A percentile compares a stretch with the other conserved stretches of the same genome.
phyloP scores from a whole-genome alignment of 2,329 filamentous ascomycete genomes.

The Aspergillus ibericus region DNA sequence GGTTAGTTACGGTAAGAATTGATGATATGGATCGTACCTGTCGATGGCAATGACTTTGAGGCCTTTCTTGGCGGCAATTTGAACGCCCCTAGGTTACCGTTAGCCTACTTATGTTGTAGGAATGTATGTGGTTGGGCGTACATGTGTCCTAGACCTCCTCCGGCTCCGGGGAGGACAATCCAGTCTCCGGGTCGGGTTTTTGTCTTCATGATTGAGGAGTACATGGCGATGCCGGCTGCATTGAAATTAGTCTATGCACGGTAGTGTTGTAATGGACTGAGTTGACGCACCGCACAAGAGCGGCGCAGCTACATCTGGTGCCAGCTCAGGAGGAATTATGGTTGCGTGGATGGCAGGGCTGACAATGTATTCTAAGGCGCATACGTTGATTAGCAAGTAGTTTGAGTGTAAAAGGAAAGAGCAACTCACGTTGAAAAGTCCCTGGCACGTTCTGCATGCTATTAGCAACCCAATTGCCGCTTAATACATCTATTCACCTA shows the following conservation, averaged over 20 bases:
- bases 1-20: not conserved
- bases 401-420: not conserved
- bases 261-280: not conserved
- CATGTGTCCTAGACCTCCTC: slow-evolving; percentile 43
- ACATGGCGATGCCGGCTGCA: slow-evolving; percentile 41
- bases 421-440: slow-evolving; percentile 36
- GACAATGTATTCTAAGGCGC: slow-evolving; percentile 34
- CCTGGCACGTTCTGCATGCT: slow-evolving; percentile 35
- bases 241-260: not conserved
- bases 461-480: not conserved
- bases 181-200: slow-evolving; percentile 36
- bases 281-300: slow-evolving; percentile 37
- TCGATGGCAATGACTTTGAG: slow-evolving; percentile 41
- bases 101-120: not conserved
- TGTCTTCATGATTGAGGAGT: slow-evolving; percentile 41
- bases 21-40: slow-evolving; percentile 22
- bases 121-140: slow-evolving; percentile 13
- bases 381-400: not conserved
- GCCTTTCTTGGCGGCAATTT: slow-evolving; percentile 38
- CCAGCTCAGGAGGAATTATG: slow-evolving; percentile 34
- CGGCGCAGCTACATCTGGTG: slow-evolving; percentile 36
- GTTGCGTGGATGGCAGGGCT: slow-evolving; percentile 39
- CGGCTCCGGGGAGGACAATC: slow-evolving; percentile 38
- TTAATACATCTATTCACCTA: slow-evolving; percentile 14
- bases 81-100: slow-evolving; percentile 32